Conservation (phyloP, 805 yeast genomes). For the Candida methanosorbosa region DNA sequence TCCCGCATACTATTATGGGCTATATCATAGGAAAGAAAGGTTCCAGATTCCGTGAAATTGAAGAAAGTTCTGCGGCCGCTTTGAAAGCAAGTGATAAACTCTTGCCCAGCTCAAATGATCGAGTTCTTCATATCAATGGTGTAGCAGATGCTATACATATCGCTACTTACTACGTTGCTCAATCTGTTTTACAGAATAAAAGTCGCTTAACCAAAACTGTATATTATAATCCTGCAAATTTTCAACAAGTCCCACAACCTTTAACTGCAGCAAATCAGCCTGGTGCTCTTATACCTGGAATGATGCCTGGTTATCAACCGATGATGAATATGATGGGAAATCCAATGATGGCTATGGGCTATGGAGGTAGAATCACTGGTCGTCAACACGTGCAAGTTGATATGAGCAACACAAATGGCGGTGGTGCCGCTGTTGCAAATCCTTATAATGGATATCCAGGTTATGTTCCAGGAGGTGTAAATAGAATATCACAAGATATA, state of each 20-base stretch:
- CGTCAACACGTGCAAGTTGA: constrained; percentile 1
- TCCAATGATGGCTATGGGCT: constrained; percentile 16
- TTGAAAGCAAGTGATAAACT: constrained; percentile 66
- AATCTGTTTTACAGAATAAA: constrained; percentile 55
- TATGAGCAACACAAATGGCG: not conserved
- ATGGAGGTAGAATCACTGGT: not conserved
- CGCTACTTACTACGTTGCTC: constrained; percentile 68
- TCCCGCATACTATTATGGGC: constrained; percentile 78
- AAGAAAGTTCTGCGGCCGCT: constrained; percentile 71
- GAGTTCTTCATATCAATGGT: constrained; percentile 61
- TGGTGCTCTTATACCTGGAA: not conserved
- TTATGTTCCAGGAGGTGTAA: constrained; percentile 13
- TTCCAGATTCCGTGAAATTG: constrained; percentile 67
- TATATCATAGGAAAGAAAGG: constrained; percentile 76
- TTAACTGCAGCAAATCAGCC: constrained; percentile 3
- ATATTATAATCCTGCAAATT: constrained; percentile 50
- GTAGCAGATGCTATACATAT: constrained; percentile 85
- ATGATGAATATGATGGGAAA: constrained; percentile 7
- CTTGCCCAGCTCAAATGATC: constrained; percentile 69
- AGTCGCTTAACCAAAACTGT: constrained; percentile 48
- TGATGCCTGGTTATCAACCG: constrained; percentile 2
- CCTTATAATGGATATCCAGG: not conserved
- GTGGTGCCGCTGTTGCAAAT: not conserved
- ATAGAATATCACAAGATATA: constrained; percentile 57
- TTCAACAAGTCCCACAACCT: constrained; percentile 20